Percentiles rank a stretch among this genome's conserved stretches.
These are phyloP conservation scores for Balamuthia mandrillaris DNA, from an alignment of 208 protist species.

Conservation along the genomic window DNA sequence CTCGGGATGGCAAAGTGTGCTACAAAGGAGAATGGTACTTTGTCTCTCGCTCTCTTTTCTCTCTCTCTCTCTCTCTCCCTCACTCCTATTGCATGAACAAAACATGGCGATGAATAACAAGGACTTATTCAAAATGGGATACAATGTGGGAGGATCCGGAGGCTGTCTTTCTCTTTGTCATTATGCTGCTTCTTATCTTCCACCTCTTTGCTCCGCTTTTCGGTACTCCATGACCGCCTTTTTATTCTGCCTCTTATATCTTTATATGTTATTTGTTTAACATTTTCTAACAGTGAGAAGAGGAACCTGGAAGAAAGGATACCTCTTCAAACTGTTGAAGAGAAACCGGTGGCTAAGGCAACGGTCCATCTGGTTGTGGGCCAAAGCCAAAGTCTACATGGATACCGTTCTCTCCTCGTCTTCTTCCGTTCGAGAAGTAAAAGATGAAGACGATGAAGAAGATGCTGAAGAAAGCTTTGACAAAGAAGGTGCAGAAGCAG, in stretches of 20 bases:
- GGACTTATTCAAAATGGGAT: constrained; percentile 17
- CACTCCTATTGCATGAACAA: too few species aligned
- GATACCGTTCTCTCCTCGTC: too few species aligned
- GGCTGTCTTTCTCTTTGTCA: constrained; percentile 1
- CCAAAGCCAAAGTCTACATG: too few species aligned
- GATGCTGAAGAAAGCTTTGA: too few species aligned
- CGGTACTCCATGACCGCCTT: too few species aligned
- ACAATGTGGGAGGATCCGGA: background rate
- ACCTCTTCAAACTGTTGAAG: background rate
- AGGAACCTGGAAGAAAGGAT: constrained; percentile 25
- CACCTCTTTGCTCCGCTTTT: background rate
- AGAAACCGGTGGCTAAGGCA: background rate
- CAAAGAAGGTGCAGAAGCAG: constrained; percentile 21
- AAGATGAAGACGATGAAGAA: too few species aligned
- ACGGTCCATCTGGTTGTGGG: too few species aligned
- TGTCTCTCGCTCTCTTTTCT: background rate
- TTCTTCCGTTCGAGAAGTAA: too few species aligned
- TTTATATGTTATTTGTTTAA: background rate
- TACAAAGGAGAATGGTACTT: background rate
- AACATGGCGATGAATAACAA: too few species aligned
- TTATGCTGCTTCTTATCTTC: background rate
- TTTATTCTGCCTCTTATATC: background rate
- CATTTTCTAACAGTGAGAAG: background rate
- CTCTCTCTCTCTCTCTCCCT: too few species aligned
- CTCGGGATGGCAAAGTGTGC: constrained; percentile 13